Evolutionary conservation across 1,284 basidiomycete species (phyloP).

Genomic region (Moniliella sp.): DNA sequence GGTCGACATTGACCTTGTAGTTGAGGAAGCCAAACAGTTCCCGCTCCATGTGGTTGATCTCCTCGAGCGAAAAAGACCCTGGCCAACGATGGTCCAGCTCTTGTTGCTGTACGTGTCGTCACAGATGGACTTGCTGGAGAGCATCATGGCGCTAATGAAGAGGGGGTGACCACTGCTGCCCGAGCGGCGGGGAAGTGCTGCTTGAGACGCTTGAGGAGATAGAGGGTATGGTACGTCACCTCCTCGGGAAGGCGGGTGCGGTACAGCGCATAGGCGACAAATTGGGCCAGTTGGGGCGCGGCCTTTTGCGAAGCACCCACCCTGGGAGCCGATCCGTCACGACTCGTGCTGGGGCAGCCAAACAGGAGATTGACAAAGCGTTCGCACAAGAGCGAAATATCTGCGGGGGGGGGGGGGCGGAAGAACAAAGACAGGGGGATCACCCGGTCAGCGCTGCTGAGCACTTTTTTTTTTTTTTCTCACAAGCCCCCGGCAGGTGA

Average conservation of each 20-base stretch:
- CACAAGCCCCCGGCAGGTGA: no score
- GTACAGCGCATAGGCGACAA: conserved; percentile 33
- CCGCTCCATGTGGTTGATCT: conserved; percentile 34
- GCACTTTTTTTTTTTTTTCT: no score
- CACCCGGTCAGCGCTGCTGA: no score
- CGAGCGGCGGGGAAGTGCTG: conserved; percentile 28
- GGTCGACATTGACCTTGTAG: conserved; percentile 24
- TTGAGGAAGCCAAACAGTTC: conserved; percentile 31
- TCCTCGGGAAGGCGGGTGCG: conserved; percentile 25
- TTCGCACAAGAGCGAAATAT: conserved; percentile 19
- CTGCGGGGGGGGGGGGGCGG: conserved; percentile 5
- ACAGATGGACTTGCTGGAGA: conserved; percentile 30
- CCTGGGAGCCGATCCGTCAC: conserved; percentile 8
- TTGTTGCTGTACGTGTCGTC: conserved; percentile 34
- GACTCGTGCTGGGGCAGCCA: conserved; percentile 21
- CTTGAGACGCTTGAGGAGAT: conserved; percentile 29
- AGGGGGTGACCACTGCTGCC: conserved; percentile 33
- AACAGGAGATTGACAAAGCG: conserved; percentile 23
- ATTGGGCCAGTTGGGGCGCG: conserved; percentile 25
- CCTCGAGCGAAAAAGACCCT: conserved; percentile 27
- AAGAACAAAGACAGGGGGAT: no score
- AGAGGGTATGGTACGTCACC: conserved; percentile 26
- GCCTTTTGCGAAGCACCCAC: conserved; percentile 2
- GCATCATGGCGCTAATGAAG: conserved; percentile 33
- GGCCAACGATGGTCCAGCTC: conserved; percentile 32